Evolutionary conservation across 1,139 yeast genomes (phyloP).

Genomic region (Magnusiomyces sp.): DNA sequence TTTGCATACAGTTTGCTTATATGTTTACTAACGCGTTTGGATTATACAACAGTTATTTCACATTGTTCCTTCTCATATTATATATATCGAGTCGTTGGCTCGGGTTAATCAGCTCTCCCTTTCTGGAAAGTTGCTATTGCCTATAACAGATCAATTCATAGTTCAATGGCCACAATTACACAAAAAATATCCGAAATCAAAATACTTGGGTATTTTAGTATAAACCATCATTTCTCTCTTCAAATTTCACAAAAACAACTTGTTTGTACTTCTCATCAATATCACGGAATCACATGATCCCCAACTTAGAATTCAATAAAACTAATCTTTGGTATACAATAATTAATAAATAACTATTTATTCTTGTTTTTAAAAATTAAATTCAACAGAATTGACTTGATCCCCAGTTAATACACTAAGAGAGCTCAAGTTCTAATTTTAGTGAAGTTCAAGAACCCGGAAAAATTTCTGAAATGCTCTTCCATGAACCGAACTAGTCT

Average conservation of each 20-base stretch:
- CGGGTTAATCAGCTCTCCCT: conserved; percentile 69
- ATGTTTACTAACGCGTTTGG: conserved; percentile 5
- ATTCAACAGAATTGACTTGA: too few species aligned
- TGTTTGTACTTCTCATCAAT: neutral
- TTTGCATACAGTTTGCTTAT: neutral
- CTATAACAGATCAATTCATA: conserved; percentile 64
- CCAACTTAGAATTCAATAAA: too few species aligned
- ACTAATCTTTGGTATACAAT: too few species aligned
- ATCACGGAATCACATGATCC: neutral
- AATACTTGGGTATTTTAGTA: conserved; percentile 69
- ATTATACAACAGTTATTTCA: conserved; percentile 36
- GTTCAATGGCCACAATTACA: conserved; percentile 85
- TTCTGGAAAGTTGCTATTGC: conserved; percentile 63
- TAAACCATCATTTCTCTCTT: conserved; percentile 21
- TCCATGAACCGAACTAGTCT: too few species aligned
- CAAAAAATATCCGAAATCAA: conserved; percentile 49
- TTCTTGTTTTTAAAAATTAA: too few species aligned
- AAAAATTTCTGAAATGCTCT: too few species aligned
- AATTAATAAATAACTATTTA: too few species aligned
- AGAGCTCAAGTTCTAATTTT: too few species aligned
- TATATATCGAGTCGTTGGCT: conserved; percentile 85
- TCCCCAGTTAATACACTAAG: too few species aligned
- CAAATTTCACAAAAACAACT: neutral
- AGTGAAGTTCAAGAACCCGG: too few species aligned
- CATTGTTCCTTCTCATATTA: conserved; percentile 45